Evolutionary conservation across 179 eudicot species (phyloP).

Genomic region (Carnegiea gigantea): DNA sequence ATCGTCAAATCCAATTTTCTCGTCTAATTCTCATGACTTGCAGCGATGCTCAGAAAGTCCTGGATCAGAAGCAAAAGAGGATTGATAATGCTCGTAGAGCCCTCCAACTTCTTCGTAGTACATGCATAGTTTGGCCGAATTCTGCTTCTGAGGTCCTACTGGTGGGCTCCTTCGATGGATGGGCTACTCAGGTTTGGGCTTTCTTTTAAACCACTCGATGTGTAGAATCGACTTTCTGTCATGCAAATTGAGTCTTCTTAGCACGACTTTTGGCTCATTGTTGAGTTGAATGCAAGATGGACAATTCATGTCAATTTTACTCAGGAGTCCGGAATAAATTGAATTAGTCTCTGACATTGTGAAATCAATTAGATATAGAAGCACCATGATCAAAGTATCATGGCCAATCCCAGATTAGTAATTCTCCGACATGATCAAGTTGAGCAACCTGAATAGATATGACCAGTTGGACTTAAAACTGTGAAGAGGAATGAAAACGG

Average conservation of each 20-base stretch:
- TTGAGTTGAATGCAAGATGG: neutral
- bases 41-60: constrained; percentile 67
- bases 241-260: neutral
- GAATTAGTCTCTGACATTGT: neutral
- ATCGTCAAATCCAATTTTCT: constrained; percentile 3
- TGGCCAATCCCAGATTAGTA: too few relatives aligned
- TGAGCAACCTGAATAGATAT: too few relatives aligned
- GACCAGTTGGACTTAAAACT: too few relatives aligned
- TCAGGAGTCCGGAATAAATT: neutral
- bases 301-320: neutral
- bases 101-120: constrained; percentile 55
- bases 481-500: too few relatives aligned
- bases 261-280: neutral
- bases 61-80: constrained; percentile 66
- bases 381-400: too few relatives aligned
- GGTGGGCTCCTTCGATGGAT: constrained; percentile 89
- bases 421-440: too few relatives aligned
- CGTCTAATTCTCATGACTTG: neutral
- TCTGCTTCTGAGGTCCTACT: constrained; percentile 78
- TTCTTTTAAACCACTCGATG: neutral
- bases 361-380: neutral
- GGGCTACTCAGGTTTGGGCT: constrained; percentile 74
- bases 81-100: constrained; percentile 57
- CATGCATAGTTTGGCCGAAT: constrained; percentile 73
- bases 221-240: neutral